Percentiles rank a stretch among this genome's conserved stretches.
Conservation (phyloP, 2,329 filamentous ascomycete genomes). For the Hymenoscyphus albidus region DNA sequence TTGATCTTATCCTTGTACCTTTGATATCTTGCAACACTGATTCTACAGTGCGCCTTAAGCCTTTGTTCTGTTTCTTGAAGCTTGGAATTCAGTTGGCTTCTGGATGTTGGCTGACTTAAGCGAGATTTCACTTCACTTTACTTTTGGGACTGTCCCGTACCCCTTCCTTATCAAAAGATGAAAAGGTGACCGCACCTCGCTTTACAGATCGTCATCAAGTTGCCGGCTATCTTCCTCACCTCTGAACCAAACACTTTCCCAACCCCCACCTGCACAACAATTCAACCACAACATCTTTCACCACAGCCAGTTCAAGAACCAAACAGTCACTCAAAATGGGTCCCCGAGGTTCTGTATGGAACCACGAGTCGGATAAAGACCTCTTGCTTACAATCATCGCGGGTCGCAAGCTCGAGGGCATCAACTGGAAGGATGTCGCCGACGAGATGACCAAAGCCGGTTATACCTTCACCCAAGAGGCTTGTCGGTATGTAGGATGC, state of each 20-base stretch:
- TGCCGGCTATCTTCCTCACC: neutral
- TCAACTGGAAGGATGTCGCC: slow-evolving; percentile 28
- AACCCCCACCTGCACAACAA: neutral
- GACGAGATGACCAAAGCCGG: slow-evolving; percentile 22
- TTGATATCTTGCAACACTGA: neutral
- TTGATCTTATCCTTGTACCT: neutral
- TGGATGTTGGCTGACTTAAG: neutral
- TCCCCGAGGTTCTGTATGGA: slow-evolving; percentile 22
- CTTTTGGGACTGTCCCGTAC: neutral
- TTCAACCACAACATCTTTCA: neutral
- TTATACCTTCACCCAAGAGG: slow-evolving; percentile 30
- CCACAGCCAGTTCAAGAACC: neutral
- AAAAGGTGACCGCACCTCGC: neutral
- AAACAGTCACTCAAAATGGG: slow-evolving; percentile 15
- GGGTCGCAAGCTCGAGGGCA: slow-evolving; percentile 23
- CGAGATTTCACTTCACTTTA: neutral
- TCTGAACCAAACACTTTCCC: neutral
- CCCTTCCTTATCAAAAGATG: neutral
- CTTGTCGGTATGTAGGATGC: slow-evolving; percentile 29
- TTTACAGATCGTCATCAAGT: neutral
- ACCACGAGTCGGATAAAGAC: slow-evolving; percentile 28
- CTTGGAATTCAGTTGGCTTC: neutral
- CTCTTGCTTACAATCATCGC: slow-evolving; percentile 33
- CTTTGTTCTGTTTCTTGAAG: neutral
- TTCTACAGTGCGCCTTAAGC: neutral